Evolutionary conservation across 345 rosid genomes (phyloP), one percentile per base, ranked within the genome.

Genomic region (Camelina laxa): DNA sequence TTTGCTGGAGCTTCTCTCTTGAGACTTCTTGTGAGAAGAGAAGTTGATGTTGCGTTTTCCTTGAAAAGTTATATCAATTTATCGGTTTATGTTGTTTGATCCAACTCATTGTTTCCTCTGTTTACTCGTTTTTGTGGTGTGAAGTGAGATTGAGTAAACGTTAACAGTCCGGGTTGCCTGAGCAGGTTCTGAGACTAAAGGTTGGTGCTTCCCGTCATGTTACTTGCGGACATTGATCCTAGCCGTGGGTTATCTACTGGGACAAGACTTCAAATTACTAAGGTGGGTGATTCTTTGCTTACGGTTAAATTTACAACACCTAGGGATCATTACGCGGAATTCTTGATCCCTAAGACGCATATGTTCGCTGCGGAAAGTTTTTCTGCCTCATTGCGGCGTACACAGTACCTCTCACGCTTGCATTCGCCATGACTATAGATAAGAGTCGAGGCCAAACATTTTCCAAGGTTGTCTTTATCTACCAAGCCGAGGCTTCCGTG

Each of bases 371-470:
- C 13, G 0, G 8, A 42, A 33, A 33, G 36, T 7, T 33, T 33
- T 33, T 2, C 36, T 33, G 36, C 1, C 36, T 6, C 36, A 33
- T 0, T 33, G 36, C 9, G 38, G 3, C 38, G 38, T 35, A 35
- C 10, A 0, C 2, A 8, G 38, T 72, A 22, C 75, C n/a, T n/a
- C n/a, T 15, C 17, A 14, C 24, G 17, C 41, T 72, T 53, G 60
- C 76, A 6, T 72, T 62, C 3, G 69, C 69, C 20, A 72, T 39
- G 55, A 72, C 69, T 19, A 41, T 62, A 51, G 42, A 63, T 10
- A 3, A 72, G 30, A 53, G 39, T 30, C 22, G 42, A 41, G 55
- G 69, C 0, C 42, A 39, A 41, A 4, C 16, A 5, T 41, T 72
- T 63, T 51, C 54, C 6, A 60, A 41, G 0, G 41, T 62, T 62